Conservation (phyloP, 495 filamentous ascomycete species). For the Lasiosphaeria ovina region DNA sequence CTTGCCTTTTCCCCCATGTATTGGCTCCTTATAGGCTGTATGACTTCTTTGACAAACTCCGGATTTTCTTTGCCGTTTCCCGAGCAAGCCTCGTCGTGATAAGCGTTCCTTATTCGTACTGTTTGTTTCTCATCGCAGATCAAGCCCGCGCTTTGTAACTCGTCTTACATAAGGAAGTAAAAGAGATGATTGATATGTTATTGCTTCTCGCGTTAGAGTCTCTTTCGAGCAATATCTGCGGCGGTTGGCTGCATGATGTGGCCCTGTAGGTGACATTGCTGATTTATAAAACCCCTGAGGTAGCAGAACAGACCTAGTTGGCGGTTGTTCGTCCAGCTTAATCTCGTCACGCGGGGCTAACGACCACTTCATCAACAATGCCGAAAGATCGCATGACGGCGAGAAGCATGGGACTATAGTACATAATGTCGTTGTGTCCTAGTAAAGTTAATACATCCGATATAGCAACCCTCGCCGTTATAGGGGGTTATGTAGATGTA, state of each 20-base stretch:
- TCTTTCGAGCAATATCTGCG: too few relatives aligned
- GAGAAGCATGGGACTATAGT: constrained; percentile 53
- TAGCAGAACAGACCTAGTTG: too few relatives aligned
- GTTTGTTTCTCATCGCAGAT: not conserved
- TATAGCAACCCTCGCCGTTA: not conserved
- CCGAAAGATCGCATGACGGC: constrained; percentile 66
- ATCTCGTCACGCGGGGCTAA: not conserved
- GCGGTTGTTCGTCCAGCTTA: not conserved
- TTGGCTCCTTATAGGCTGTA: not conserved
- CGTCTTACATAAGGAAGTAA: too few relatives aligned
- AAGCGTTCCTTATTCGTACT: not conserved
- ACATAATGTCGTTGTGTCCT: constrained; percentile 61
- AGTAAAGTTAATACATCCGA: not conserved
- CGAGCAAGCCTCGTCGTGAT: not conserved
- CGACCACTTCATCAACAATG: not conserved
- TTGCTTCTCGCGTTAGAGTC: too few relatives aligned
- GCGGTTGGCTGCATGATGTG: too few relatives aligned
- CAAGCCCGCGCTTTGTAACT: too few relatives aligned
- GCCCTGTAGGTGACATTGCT: too few relatives aligned
- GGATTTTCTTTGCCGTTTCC: not conserved
- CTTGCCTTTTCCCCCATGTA: too few relatives aligned
- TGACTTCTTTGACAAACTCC: not conserved
- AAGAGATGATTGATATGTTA: too few relatives aligned
- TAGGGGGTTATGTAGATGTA: constrained; percentile 18
- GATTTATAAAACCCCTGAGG: too few relatives aligned